phyloP scores from a whole-genome alignment of 495 filamentous ascomycete genomes.

The Entonaema liquescens region DNA sequence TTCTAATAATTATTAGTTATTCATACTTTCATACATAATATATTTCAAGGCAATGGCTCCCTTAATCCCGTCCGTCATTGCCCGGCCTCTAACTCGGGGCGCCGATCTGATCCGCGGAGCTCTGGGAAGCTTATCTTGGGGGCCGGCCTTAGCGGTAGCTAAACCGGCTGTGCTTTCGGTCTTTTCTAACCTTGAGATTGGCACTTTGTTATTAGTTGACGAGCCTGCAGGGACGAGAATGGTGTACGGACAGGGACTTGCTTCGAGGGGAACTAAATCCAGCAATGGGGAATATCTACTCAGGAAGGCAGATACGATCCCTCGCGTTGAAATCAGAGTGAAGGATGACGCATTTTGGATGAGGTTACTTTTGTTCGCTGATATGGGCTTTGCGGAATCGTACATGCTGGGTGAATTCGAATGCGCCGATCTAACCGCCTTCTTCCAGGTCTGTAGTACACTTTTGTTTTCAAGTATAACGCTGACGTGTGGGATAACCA shows the following conservation, averaged over 20 bases:
- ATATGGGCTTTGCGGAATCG: constrained; percentile 79
- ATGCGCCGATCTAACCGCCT: constrained; percentile 66
- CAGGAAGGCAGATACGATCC: constrained; percentile 37
- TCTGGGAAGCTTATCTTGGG: constrained; percentile 51
- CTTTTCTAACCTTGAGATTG: constrained; percentile 53
- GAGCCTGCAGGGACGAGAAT: constrained; percentile 44
- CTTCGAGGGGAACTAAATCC: constrained; percentile 30
- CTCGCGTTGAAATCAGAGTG: constrained; percentile 59
- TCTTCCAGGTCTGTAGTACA: constrained; percentile 64
- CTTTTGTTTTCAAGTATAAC: neutral
- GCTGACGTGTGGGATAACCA: neutral
- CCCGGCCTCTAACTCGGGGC: constrained; percentile 39
- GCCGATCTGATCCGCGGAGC: constrained; percentile 47
- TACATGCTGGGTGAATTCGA: constrained; percentile 76
- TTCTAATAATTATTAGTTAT: neutral
- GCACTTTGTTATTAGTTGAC: constrained; percentile 54
- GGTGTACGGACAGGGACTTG: constrained; percentile 45
- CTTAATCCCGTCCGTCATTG: constrained; percentile 37
- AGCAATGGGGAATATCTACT: constrained; percentile 38
- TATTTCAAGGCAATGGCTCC: constrained; percentile 24
- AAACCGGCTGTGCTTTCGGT: constrained; percentile 51
- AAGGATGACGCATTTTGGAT: constrained; percentile 72
- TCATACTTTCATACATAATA: neutral
- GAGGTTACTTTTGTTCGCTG: constrained; percentile 68
- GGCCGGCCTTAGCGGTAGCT: constrained; percentile 51